phyloP scores from a whole-genome alignment of 805 yeast genomes.

The Ogataea trehaloabstinens region DNA sequence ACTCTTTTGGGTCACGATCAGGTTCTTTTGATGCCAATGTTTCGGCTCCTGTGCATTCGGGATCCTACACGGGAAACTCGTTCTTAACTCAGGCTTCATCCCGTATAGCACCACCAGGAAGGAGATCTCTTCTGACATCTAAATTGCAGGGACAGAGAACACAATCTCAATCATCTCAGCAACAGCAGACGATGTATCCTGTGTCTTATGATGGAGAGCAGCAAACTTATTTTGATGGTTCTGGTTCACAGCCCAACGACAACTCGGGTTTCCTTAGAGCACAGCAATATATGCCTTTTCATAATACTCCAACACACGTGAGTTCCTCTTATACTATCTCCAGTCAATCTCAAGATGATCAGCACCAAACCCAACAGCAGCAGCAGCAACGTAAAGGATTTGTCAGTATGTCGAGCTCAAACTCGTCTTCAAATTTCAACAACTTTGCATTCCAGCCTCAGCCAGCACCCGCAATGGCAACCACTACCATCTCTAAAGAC shows the following conservation, averaged over 20 bases:
- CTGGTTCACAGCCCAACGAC: constrained; percentile 1
- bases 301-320: constrained; percentile 48
- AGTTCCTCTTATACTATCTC: constrained; percentile 34
- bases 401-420: constrained; percentile 13
- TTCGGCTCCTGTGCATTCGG: constrained; percentile 6
- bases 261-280: background rate
- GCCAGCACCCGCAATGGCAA: constrained; percentile 48
- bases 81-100: constrained; percentile 17
- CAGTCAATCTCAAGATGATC: constrained; percentile 2
- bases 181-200: constrained; percentile 8
- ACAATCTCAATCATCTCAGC: constrained; percentile 13
- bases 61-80: constrained; percentile 12
- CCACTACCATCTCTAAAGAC: constrained; percentile 54
- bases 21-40: constrained; percentile 22
- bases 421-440: constrained; percentile 12
- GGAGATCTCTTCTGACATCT: constrained; percentile 30
- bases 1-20: constrained; percentile 27
- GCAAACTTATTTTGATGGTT: constrained; percentile 1
- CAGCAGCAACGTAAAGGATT: constrained; percentile 15
- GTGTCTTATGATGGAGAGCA: constrained; percentile 1
- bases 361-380: constrained; percentile 5
- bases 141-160: constrained; percentile 24
- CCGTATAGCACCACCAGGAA: constrained; percentile 26
- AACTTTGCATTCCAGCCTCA: constrained; percentile 31
- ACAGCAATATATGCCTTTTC: constrained; percentile 35